Evolutionary conservation across 306 rosid species (phyloP).

Genomic region (Fragaria vesca): DNA sequence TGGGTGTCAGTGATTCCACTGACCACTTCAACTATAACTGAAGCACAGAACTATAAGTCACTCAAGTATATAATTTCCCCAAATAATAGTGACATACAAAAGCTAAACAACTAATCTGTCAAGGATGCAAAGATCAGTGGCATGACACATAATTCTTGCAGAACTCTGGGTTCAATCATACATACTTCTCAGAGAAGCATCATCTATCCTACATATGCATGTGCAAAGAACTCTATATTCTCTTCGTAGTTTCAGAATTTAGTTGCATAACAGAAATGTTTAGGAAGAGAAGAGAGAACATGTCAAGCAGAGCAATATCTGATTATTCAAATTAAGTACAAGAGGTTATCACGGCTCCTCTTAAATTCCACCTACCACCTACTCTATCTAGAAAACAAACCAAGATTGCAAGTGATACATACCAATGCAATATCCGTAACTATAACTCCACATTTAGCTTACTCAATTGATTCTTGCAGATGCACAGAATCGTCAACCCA

Average conservation of each 20-base stretch:
- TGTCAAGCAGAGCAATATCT: not conserved
- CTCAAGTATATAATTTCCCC: not conserved
- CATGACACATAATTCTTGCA: not conserved
- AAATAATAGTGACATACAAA: not conserved
- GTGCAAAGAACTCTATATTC: not conserved
- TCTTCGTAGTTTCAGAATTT: not conserved
- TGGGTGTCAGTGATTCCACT: not conserved
- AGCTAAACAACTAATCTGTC: not conserved
- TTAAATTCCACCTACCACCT: not conserved
- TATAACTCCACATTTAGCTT: constrained; percentile 8
- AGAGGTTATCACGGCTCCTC: constrained; percentile 3
- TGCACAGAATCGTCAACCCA: constrained; percentile 7
- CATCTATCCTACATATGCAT: not conserved
- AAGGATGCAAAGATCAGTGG: not conserved
- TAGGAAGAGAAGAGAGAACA: not conserved
- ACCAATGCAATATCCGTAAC: constrained; percentile 11
- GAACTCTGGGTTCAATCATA: not conserved
- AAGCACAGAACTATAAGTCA: not conserved
- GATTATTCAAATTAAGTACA: not conserved
- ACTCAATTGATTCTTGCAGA: constrained; percentile 10
- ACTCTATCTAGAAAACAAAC: not conserved
- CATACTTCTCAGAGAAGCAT: not conserved
- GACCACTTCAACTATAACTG: constrained; percentile 5
- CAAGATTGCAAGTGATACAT: constrained; percentile 19
- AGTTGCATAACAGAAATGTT: not conserved